Percentiles rank a stretch among this genome's conserved stretches.
Evolutionary conservation across 1,139 yeast species (phyloP).

Genomic region (Diutina sp.): DNA sequence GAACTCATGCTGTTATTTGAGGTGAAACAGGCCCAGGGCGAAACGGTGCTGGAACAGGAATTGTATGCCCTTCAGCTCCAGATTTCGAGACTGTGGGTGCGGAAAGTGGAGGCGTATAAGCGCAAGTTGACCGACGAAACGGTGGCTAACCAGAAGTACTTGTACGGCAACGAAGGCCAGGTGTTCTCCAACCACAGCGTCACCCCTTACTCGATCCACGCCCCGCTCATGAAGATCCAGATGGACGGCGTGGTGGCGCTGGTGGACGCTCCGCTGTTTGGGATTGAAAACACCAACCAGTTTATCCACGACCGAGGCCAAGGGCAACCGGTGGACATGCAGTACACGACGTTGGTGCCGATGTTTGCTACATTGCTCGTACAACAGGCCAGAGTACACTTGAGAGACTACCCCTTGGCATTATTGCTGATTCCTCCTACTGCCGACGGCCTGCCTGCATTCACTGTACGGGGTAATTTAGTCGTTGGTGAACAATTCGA

Average conservation of each 20-base stretch:
- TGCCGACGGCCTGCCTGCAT: slow-evolving; percentile 12
- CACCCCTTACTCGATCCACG: slow-evolving; percentile 43
- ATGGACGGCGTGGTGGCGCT: slow-evolving; percentile 46
- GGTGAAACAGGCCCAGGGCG: background rate
- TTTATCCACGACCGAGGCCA: slow-evolving; percentile 67
- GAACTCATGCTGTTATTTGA: slow-evolving; percentile 49
- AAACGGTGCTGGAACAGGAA: background rate
- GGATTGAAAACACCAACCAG: slow-evolving; percentile 36
- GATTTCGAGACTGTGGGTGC: slow-evolving; percentile 21
- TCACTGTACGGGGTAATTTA: slow-evolving; percentile 32
- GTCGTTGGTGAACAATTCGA: slow-evolving; percentile 35
- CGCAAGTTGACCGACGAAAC: slow-evolving; percentile 31
- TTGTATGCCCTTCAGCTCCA: background rate
- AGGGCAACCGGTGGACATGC: slow-evolving; percentile 62
- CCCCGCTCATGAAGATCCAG: slow-evolving; percentile 51
- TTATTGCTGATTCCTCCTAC: slow-evolving; percentile 23
- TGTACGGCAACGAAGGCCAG: slow-evolving; percentile 17
- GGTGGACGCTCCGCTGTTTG: slow-evolving; percentile 43
- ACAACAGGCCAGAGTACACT: slow-evolving; percentile 38
- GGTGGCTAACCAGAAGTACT: slow-evolving; percentile 33
- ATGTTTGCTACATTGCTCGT: slow-evolving; percentile 34
- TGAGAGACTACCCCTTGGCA: slow-evolving; percentile 64
- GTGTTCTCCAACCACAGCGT: slow-evolving; percentile 35
- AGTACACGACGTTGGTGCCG: slow-evolving; percentile 62
- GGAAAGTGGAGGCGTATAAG: slow-evolving; percentile 38